Evolutionary conservation across 495 filamentous ascomycete genomes (phyloP), one percentile per base, ranked within the genome.

Genomic region (Lasiosphaeris hirsuta): DNA sequence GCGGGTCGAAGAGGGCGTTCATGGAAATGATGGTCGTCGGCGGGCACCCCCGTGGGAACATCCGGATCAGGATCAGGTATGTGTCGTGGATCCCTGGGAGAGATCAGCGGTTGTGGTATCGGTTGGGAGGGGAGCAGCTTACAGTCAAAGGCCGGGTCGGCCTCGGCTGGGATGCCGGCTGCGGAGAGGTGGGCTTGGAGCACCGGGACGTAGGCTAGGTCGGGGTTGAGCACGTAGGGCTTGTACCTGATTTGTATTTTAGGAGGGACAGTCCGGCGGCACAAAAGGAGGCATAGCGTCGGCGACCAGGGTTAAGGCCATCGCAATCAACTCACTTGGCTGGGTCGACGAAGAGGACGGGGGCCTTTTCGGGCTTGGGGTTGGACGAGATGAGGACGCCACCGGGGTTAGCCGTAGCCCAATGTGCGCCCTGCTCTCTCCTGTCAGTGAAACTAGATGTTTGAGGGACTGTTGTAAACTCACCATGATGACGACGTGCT

Each of bases 401-500:
- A 19, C 66, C 66, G 46, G 79, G 73, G 10, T 71, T 66, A 6
- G 72, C 50, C 7, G 69, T 70, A 51, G 81, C 82, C 84, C 84
- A 86, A 61, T 86, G 84, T 0, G 84, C 84, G 40, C 84, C 84
- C 81, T 84, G 50, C 1, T 14, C 23, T 5, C 23, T 34, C 40
- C 17, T 17, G 50, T 43, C 14, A 39, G 37, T 38, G 41, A 30
- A 30, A 34, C 19, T 15, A 44, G 42, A 48, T 45, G 23, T 15
- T 10, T 42, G 38, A 43, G 37, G 2, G 30, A 7, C 38, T 33
- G 45, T 3, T 15, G 34, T 1, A 41, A 23, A 23, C 59, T 44
- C 72, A 84, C 82, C 84, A 86, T 86, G 63, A 86, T 83, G 23
- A 86, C 69, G 1, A 85, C 76, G 14, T 79, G 78, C 67, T 84